Evolutionary conservation across 768 basidiomycete genomes (phyloP).

Genomic region (Boletus rubescentipes): DNA sequence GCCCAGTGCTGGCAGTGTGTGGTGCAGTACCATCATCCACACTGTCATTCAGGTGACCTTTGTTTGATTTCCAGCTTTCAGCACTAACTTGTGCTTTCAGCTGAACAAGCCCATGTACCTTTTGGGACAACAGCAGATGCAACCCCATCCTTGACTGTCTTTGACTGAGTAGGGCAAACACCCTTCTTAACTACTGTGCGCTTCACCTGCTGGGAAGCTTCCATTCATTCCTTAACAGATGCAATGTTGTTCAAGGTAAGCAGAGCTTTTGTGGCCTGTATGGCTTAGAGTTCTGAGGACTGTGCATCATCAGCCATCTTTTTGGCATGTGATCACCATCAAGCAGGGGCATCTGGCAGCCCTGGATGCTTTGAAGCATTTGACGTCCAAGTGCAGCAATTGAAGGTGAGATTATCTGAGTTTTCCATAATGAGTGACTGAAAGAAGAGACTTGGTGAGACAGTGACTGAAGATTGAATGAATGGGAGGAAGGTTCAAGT

Average conservation of each 20-base stretch:
- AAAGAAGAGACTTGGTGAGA: background rate
- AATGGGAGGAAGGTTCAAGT: background rate
- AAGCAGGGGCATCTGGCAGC: background rate
- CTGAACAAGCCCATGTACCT: background rate
- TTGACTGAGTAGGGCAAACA: background rate
- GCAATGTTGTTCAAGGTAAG: background rate
- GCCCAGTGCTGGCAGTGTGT: too few relatives aligned
- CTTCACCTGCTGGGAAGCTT: background rate
- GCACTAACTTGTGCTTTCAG: background rate
- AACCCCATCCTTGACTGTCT: background rate
- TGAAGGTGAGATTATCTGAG: background rate
- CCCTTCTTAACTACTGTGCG: background rate
- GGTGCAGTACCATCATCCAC: too few relatives aligned
- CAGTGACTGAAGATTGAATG: background rate
- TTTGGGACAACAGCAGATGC: background rate
- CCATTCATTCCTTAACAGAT: background rate
- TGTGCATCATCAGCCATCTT: background rate
- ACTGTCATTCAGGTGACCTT: too few relatives aligned
- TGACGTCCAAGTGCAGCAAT: background rate
- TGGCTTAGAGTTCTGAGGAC: background rate
- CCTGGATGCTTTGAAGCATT: background rate
- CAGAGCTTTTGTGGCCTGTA: background rate
- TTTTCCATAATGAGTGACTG: background rate
- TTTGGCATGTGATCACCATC: background rate
- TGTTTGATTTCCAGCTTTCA: background rate